Percentiles rank a stretch among this genome's conserved stretches.
These are phyloP conservation scores for Trichophyton rubrum DNA, from an alignment of 2,329 filamentous ascomycete genomes.

Conservation along the genomic window DNA sequence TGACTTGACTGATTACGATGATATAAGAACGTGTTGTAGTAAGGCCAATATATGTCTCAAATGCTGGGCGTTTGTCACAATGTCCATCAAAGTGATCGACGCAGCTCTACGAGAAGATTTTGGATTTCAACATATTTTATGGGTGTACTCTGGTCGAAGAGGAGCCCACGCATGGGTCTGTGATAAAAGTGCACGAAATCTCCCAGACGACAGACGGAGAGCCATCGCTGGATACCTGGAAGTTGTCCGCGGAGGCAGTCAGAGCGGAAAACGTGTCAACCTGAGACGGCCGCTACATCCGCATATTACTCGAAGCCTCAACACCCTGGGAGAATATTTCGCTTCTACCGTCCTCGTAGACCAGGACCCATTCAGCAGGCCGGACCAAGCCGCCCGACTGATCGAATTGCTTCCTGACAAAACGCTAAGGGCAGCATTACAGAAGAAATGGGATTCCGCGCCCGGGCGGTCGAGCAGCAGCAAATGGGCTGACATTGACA, in stretches of 20 bases:
- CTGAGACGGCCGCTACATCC: constrained; percentile 75
- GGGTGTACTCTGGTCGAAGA: constrained; percentile 95
- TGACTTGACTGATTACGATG: constrained; percentile 97
- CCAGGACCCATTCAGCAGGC: constrained; percentile 71
- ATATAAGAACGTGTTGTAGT: constrained; percentile 86
- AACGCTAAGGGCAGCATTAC: constrained; percentile 61
- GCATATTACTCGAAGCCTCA: constrained; percentile 73
- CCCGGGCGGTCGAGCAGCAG: constrained; percentile 61
- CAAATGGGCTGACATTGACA: constrained; percentile 93
- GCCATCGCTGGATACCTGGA: constrained; percentile 85
- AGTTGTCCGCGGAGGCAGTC: constrained; percentile 71
- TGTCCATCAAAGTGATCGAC: constrained; percentile 92
- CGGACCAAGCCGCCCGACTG: constrained; percentile 62
- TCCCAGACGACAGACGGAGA: constrained; percentile 75
- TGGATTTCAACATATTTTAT: constrained; percentile 91
- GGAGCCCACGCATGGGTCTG: constrained; percentile 98
- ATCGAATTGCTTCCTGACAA: constrained; percentile 76
- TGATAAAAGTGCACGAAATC: constrained; percentile 67
- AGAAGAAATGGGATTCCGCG: constrained; percentile 80
- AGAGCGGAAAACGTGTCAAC: constrained; percentile 79
- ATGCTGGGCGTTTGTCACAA: constrained; percentile 95
- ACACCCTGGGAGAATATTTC: constrained; percentile 75
- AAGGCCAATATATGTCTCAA: constrained; percentile 87
- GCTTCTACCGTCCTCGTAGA: constrained; percentile 65
- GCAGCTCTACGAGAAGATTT: constrained; percentile 82